Percentiles rank a stretch among this genome's conserved stretches.
Evolutionary conservation across 2,329 filamentous ascomycete genomes (phyloP).

Genomic region (Neofusicoccum cordaticola): DNA sequence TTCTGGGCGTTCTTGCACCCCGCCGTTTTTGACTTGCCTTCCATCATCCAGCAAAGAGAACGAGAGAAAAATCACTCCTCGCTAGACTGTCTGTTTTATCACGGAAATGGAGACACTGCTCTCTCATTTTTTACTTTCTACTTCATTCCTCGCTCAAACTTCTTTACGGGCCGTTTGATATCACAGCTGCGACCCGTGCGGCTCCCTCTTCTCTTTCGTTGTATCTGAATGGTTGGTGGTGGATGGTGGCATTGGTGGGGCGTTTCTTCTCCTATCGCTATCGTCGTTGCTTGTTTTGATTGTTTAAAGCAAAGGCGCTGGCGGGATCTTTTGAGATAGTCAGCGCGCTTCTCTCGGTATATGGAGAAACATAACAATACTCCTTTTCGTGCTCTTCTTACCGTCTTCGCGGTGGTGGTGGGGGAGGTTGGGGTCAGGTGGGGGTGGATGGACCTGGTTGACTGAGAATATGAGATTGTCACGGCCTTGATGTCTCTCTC

Average conservation of each 20-base stretch:
- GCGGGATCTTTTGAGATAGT: neutral
- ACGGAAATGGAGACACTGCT: neutral
- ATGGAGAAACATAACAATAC: neutral
- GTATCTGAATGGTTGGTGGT: neutral
- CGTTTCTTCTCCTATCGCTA: neutral
- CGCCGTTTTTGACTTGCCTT: neutral
- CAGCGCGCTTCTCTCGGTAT: neutral
- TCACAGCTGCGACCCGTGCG: slow-evolving; percentile 6
- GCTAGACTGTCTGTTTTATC: neutral
- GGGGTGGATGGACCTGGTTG: neutral
- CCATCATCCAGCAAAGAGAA: neutral
- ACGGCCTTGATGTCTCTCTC: no score
- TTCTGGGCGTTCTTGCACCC: neutral
- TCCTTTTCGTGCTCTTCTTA: neutral
- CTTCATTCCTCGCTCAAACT: neutral
- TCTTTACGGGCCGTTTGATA: slow-evolving; percentile 9
- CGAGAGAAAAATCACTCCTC: neutral
- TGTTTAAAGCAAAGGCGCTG: slow-evolving; percentile 3
- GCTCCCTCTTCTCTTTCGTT: slow-evolving; percentile 4
- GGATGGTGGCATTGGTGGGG: neutral
- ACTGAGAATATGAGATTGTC: neutral
- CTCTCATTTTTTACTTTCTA: neutral
- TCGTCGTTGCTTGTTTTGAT: neutral
- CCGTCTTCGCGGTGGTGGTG: neutral
- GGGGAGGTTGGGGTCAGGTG: neutral